These are phyloP conservation scores for Diaporthe citrichinensis DNA, from an alignment of 2,329 filamentous ascomycete genomes.

Conservation along the genomic window DNA sequence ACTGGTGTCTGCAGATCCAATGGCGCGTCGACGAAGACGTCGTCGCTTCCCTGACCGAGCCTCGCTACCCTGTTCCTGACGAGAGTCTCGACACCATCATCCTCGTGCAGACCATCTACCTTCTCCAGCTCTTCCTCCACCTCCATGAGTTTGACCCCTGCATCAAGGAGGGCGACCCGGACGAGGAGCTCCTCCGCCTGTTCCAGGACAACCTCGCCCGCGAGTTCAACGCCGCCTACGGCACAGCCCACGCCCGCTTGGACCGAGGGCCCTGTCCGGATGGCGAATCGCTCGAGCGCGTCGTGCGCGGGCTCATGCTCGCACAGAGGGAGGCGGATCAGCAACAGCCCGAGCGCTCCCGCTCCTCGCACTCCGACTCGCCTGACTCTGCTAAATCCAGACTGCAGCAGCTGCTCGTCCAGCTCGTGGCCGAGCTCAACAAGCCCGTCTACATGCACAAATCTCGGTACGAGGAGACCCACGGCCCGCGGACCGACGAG, in stretches of 20 bases:
- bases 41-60: constrained; percentile 40
- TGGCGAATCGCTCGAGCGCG: constrained; percentile 40
- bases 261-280: constrained; percentile 35
- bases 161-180: constrained; percentile 27
- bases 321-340: constrained; percentile 35
- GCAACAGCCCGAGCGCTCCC: constrained; percentile 5
- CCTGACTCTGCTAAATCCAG: constrained; percentile 19
- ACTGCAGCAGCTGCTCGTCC: constrained; percentile 35
- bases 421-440: constrained; percentile 36
- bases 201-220: constrained; percentile 40
- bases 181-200: constrained; percentile 40
- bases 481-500: constrained; percentile 38
- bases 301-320: constrained; percentile 38
- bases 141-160: constrained; percentile 42
- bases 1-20: constrained; percentile 42
- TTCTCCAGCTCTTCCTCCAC: constrained; percentile 41
- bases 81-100: constrained; percentile 41
- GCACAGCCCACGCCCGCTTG: constrained; percentile 7
- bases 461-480: constrained; percentile 36
- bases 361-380: constrained; percentile 15
- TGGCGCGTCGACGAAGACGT: constrained; percentile 42
- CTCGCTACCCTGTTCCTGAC: constrained; percentile 39
- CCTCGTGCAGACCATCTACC: constrained; percentile 41
- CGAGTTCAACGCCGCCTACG: constrained; percentile 40
- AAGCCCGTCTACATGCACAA: constrained; percentile 27